phyloP scores from a whole-genome alignment of 805 yeast genomes.

The Candida rishiriensis region DNA sequence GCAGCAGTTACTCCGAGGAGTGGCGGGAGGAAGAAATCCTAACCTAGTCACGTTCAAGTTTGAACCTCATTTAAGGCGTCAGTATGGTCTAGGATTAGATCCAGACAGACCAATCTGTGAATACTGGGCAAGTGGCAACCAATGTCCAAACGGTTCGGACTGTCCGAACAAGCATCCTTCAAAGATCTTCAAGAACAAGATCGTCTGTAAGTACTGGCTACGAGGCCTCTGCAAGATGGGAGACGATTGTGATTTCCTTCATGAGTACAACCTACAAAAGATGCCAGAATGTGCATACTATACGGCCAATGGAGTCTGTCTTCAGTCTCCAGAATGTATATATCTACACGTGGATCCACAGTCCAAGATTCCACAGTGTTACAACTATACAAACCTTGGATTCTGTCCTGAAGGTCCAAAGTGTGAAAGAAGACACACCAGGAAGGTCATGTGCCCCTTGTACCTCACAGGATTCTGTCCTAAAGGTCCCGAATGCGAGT shows the following conservation, averaged over 20 bases:
- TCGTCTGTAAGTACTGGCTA: conserved; percentile 98
- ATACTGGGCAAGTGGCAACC: conserved; percentile 49
- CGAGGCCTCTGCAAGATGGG: conserved; percentile 96
- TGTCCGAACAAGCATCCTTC: conserved; percentile 83
- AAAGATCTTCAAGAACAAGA: conserved; percentile 59
- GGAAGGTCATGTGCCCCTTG: conserved; percentile 70
- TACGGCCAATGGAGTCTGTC: conserved; percentile 78
- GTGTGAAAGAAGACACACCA: conserved; percentile 76
- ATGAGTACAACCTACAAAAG: conserved; percentile 87
- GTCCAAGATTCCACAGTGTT: conserved; percentile 83
- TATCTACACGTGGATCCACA: conserved; percentile 89
- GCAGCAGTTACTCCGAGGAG: not conserved
- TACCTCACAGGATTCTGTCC: conserved; percentile 93
- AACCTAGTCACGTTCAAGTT: conserved; percentile 44
- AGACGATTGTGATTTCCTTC: conserved; percentile 92
- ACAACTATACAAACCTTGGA: conserved; percentile 72
- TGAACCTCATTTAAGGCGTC: conserved; percentile 77
- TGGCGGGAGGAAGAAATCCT: not conserved
- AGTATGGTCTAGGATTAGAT: conserved; percentile 76
- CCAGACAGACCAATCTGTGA: conserved; percentile 90
- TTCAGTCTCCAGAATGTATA: conserved; percentile 91
- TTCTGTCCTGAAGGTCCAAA: conserved; percentile 90
- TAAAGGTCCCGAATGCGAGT: conserved; percentile 71
- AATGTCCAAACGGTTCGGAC: conserved; percentile 80
- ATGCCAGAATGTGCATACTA: conserved; percentile 96